Percentiles rank a stretch among this genome's conserved stretches.
phyloP scores from a whole-genome alignment of 148 eudicot species.

The Rhododendron williamsianum region DNA sequence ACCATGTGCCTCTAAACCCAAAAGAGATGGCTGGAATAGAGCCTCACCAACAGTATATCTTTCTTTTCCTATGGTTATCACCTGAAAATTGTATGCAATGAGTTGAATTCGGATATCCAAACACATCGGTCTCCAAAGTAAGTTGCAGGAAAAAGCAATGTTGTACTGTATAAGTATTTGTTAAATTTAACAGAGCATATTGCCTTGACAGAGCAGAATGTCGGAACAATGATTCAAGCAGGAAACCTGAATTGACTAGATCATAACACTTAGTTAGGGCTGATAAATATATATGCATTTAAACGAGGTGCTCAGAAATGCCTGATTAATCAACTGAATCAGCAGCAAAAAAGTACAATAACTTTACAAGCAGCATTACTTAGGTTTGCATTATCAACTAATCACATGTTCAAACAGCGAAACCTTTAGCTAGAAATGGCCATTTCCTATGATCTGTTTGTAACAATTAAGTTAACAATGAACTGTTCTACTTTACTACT shows the following conservation, averaged over 20 bases:
- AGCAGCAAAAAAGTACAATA: not conserved
- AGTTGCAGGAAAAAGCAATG: not conserved
- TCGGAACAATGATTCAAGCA: not conserved
- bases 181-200: not conserved
- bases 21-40: slow-evolving; percentile 75
- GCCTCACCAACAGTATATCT: slow-evolving; percentile 87
- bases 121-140: not conserved
- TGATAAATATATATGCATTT: not conserved
- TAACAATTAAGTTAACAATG: not conserved
- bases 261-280: not conserved
- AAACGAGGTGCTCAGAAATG: not conserved
- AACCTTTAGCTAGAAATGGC: not conserved
- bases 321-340: not conserved
- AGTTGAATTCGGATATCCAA: not conserved
- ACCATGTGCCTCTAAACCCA: slow-evolving; percentile 85
- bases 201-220: not conserved
- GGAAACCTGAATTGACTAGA: not conserved
- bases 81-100: slow-evolving; percentile 34
- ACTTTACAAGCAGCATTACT: not conserved
- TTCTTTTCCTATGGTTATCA: slow-evolving; percentile 76
- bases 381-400: not conserved
- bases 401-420: not conserved
- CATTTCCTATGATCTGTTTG: not conserved
- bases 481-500: not conserved
- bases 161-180: not conserved